Evolutionary conservation across 2,329 filamentous ascomycete genomes (phyloP), one percentile per base, ranked within the genome.

Genomic region (Esteya vermicola): DNA sequence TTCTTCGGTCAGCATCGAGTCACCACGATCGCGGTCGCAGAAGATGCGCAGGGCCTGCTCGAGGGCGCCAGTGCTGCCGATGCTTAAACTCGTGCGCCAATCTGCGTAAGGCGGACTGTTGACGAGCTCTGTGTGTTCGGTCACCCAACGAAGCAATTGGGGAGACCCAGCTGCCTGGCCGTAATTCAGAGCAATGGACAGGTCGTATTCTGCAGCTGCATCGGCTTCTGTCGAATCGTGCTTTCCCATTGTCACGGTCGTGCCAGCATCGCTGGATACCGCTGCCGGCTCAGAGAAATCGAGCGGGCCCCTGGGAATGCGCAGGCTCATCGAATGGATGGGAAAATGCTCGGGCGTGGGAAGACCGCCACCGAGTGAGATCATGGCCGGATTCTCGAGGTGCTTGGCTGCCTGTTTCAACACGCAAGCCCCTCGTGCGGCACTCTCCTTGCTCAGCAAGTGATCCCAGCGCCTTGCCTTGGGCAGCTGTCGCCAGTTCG

Each of bases 121-220:
- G 14, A 94, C 77, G 41, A 96, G 75, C 61, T 98, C 89, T 0
- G 88, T 93, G 61, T 96, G 91, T 64, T 98, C 91, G 0, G 88
- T 93, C 38, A 96, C 69, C 63, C 83, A 96, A 44, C 91, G 78
- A 46, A 95, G 65, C 57, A 98, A 68, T 61, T 94, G 91, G 4
- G 85, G 81, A 10, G 85, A 76, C 16, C 91, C 91, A 16, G 77
- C 77, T 9, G 86, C 79, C 61, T 94, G 86, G 26, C 83, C 85
- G 57, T 98, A 98, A 62, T 98, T 96, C 56, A 95, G 78, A 1
- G 82, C 82, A 46, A 93, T 85, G 34, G 83, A 76, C 38, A 98
- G 73, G 61, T 98, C 91, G 50, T 72, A 73, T 27, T 63, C 61
- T 32, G 51, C 53, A 20, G 51, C 48, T 14, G 20, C 16, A 4